Evolutionary conservation across 139 green algal genomes (phyloP).

Genomic region (Deuterostichococcus epilithicus): DNA sequence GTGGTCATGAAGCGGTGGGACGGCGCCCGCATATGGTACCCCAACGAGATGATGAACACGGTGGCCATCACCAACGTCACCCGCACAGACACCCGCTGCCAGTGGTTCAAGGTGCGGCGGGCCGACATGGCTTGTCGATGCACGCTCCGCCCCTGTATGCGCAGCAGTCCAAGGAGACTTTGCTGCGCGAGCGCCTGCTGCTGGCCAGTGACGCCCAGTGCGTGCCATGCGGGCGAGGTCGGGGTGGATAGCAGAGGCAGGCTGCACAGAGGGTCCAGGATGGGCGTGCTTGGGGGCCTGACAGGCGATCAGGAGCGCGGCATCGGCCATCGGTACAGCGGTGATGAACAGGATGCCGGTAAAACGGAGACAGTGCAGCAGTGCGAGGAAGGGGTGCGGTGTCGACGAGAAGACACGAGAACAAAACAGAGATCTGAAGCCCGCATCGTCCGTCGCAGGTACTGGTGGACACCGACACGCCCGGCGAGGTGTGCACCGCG

Average conservation of each 20-base stretch:
- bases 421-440: background rate
- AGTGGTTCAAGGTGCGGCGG: constrained; percentile 35
- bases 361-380: background rate
- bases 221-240: background rate
- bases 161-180: background rate
- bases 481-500: constrained; percentile 22
- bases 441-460: constrained; percentile 8
- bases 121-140: too few species aligned
- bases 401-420: background rate
- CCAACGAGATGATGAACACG: constrained; percentile 38
- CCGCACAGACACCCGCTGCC: constrained; percentile 26
- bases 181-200: background rate
- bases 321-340: too few species aligned
- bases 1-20: constrained; percentile 21
- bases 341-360: too few species aligned
- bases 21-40: constrained; percentile 45
- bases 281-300: too few species aligned
- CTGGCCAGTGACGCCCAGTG: background rate
- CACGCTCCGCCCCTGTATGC: background rate
- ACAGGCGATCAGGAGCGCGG: too few species aligned
- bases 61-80: constrained; percentile 45
- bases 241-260: background rate
- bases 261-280: too few species aligned
- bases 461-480: constrained; percentile 46
- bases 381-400: background rate